Evolutionary conservation across 768 basidiomycete genomes (phyloP).

Genomic region (Phylloporus sp.): DNA sequence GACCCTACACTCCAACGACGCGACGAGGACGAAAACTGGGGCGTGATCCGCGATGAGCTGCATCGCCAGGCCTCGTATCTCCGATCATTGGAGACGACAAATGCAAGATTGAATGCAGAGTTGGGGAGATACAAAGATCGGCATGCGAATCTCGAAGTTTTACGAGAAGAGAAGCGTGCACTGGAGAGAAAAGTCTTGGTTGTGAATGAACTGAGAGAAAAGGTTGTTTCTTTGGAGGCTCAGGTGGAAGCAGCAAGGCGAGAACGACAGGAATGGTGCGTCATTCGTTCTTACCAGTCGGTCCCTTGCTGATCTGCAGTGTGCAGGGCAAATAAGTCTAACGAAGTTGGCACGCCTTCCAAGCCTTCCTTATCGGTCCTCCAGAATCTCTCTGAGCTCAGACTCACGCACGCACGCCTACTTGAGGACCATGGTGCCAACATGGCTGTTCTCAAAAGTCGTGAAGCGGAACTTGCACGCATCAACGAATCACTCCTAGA

Average conservation of each 20-base stretch:
- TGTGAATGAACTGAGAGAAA: slow-evolving; percentile 53
- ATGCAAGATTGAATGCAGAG: slow-evolving; percentile 53
- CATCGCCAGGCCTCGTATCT: slow-evolving; percentile 62
- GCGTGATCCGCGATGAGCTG: slow-evolving; percentile 63
- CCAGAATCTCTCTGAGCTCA: slow-evolving; percentile 55
- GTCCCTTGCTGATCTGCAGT: background rate
- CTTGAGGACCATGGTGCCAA: slow-evolving; percentile 67
- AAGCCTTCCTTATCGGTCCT: slow-evolving; percentile 52
- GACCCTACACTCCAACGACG: slow-evolving; percentile 25
- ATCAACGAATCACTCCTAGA: slow-evolving; percentile 37
- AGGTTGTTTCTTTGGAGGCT: slow-evolving; percentile 55
- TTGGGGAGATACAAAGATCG: slow-evolving; percentile 50
- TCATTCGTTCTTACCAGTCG: background rate
- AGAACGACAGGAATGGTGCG: slow-evolving; percentile 60
- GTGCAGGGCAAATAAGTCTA: slow-evolving; percentile 37
- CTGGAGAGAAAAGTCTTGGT: slow-evolving; percentile 51
- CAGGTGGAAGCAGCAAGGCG: slow-evolving; percentile 57
- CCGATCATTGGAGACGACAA: slow-evolving; percentile 55
- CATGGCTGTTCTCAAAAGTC: slow-evolving; percentile 46
- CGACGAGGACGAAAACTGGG: slow-evolving; percentile 55
- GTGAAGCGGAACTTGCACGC: slow-evolving; percentile 49
- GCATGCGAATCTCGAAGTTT: slow-evolving; percentile 60
- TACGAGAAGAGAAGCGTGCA: slow-evolving; percentile 69
- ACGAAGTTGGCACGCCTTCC: slow-evolving; percentile 35
- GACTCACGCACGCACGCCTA: slow-evolving; percentile 57